A percentile compares a stretch with the other conserved stretches of the same genome.
Evolutionary conservation across 1,139 yeast species (phyloP).

Genomic region (Suhomyces coccinellae): DNA sequence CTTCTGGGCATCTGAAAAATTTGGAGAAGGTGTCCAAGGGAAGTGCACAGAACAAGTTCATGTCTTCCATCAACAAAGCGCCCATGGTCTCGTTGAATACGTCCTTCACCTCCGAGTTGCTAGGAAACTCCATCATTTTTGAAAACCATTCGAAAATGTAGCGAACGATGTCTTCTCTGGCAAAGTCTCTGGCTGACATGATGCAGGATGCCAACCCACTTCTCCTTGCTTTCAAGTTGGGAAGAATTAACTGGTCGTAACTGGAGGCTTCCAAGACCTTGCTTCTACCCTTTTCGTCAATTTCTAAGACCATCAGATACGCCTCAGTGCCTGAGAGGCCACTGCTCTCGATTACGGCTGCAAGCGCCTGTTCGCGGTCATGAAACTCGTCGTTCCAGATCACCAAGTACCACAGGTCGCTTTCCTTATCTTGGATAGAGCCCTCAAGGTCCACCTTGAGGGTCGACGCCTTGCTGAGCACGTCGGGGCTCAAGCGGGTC

Average conservation of each 20-base stretch:
- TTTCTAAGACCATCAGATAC: conserved; percentile 33
- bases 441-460: conserved; percentile 34
- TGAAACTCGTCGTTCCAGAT: conserved; percentile 79
- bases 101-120: conserved; percentile 28
- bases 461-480: conserved; percentile 30
- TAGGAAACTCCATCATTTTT: conserved; percentile 35
- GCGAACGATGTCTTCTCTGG: conserved; percentile 48
- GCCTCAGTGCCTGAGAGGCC: conserved; percentile 28
- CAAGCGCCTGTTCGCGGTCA: conserved; percentile 49
- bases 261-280: conserved; percentile 24
- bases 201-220: conserved; percentile 61
- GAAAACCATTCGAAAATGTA: conserved; percentile 52
- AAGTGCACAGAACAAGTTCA: conserved; percentile 26
- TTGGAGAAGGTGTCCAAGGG: conserved; percentile 23
- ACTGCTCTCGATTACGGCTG: conserved; percentile 40
- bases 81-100: conserved; percentile 25
- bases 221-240: conserved; percentile 38
- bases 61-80: conserved; percentile 32
- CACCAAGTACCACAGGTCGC: conserved; percentile 45
- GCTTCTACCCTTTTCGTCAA: conserved; percentile 36
- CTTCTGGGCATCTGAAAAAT: background rate
- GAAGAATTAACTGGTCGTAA: conserved; percentile 22
- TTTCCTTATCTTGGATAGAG: conserved; percentile 28
- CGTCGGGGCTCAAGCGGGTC: conserved; percentile 22
- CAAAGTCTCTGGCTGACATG: conserved; percentile 46